Evolutionary conservation across 148 eudicot species (phyloP), one percentile per base, ranked within the genome.

Genomic region (Rhododendron henanense): DNA sequence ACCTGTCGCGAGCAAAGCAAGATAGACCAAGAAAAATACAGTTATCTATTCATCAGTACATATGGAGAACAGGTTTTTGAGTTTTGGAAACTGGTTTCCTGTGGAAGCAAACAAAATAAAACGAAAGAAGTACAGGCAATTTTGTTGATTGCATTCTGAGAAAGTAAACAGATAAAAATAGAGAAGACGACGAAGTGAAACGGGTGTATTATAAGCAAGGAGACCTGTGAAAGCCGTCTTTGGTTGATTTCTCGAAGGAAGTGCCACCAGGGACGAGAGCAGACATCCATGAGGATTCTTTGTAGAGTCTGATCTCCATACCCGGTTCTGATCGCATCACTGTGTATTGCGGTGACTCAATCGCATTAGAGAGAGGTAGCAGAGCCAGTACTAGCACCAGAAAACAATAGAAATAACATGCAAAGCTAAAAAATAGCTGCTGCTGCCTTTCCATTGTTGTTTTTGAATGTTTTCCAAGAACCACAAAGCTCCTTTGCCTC

Each of bases 271-370:
- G 28, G 39, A 85, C 87, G 0, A 45, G 41, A 51, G 90, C 85
- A 85, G 87, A 82, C 11, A 88, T 57, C 90, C 90, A 88, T 0
- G 33, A 83, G 28, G 86, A 85, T 13, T 88, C 84, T 33, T 51
- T 65, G 85, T 88, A 88, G 85, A 88, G 87, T 44, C 90, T 88
- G 55, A 88, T 83, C 90, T 88, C 87, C 55, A 85, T 67, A 19
- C 79, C 87, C 0, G 47, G 14, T 28, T 57, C 85, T 53, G 87
- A 85, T 47, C 31, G 90, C 19, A 88, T 10, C 2, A 88, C 87
- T 18, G 39, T 82, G 86, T 76, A 88, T n/a, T 25, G 59, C 10
- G 90, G 90, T 3, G 90, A 88, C 44, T 85, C 90, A 3, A 55
- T 79, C 10, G 84, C 88, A 50, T 79, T 48, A 35, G 28, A 53